These are phyloP conservation scores for Ogataea trehalophila DNA, from an alignment of 805 yeast species.

Conservation along the genomic window DNA sequence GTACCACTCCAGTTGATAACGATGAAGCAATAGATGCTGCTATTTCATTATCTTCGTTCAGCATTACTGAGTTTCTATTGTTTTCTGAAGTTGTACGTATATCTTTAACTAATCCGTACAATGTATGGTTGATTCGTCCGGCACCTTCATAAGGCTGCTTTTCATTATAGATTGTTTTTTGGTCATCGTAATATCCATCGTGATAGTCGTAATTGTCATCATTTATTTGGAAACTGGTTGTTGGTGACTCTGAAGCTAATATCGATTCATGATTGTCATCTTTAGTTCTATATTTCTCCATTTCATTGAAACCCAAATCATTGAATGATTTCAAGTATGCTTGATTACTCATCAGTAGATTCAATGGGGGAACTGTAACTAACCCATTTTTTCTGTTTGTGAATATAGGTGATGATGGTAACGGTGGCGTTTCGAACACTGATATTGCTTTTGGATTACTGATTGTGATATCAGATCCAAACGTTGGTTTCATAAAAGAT, in stretches of 20 bases:
- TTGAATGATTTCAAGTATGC: not conserved
- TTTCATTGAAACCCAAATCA: not conserved
- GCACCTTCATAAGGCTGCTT: constrained; percentile 14
- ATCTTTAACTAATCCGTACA: constrained; percentile 9
- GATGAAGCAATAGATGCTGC: not conserved
- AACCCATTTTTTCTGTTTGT: no score
- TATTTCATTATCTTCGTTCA: no score
- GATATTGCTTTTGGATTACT: not conserved
- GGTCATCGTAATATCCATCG: not conserved
- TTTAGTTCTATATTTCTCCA: not conserved
- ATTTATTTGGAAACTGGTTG: not conserved
- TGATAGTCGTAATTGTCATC: not conserved
- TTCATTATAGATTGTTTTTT: not conserved
- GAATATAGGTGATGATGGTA: not conserved
- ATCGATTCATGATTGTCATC: not conserved
- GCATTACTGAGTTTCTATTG: not conserved
- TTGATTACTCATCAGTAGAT: not conserved
- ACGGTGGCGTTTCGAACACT: not conserved
- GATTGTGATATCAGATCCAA: not conserved
- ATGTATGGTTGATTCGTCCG: constrained; percentile 16
- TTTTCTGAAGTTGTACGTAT: constrained; percentile 3
- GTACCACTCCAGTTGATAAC: not conserved
- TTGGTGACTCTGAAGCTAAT: no score
- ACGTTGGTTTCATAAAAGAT: not conserved
- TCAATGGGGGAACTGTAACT: no score